Base-by-base conservation (phyloP, 2,329 filamentous ascomycete genomes). In the Sarocladiaceae sp. region DNA sequence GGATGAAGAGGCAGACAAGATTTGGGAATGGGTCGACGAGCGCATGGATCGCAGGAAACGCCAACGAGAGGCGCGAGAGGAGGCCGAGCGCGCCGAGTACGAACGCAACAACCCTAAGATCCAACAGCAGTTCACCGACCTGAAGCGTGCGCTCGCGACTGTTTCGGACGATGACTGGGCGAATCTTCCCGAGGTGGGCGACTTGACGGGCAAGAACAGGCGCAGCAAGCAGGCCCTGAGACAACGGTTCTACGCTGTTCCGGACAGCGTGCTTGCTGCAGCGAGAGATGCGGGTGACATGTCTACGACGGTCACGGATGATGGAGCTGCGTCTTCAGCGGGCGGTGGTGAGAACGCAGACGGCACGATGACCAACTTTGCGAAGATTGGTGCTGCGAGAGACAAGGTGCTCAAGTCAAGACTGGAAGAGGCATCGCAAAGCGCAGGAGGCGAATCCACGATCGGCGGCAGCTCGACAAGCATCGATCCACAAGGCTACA, bases 31-130 rank as follows among this genome's bases (percentile, higher is more conserved):
- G 60, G 87, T 98, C 51, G 93, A 98, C 58, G 93, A 96, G 71
- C 91, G 86, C 67, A 97, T 98, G 91, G 90, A 94, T 53, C 78
- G 93, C 53, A 76, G 93, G 51, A 94, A 85, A 70, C 77, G 78
- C 54, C 82, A 91, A 79, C 95, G 93, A 80, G 93, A 98, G 85
- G 85, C 83, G 61, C 88, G 93, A 64, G 93, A 98, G 66, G 74
- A 85, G 62, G 78, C 87, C 69, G 91, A 98, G 72, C 81, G 77
- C 63, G 88, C 95, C 61, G 90, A 97, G 58, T 95, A 95, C 75
- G 91, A 98, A 70, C 82, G 85, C 55, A 91, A 95, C 63, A 97
- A 98, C 62, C 93, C 93, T 12, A 98, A 97, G 67, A 96, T 98
- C 43, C 88, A 95, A 60, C 88, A 96, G 54, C 93, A 98, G 64